Conservation (phyloP, 306 rosid species). For the Prunus davidiana region DNA sequence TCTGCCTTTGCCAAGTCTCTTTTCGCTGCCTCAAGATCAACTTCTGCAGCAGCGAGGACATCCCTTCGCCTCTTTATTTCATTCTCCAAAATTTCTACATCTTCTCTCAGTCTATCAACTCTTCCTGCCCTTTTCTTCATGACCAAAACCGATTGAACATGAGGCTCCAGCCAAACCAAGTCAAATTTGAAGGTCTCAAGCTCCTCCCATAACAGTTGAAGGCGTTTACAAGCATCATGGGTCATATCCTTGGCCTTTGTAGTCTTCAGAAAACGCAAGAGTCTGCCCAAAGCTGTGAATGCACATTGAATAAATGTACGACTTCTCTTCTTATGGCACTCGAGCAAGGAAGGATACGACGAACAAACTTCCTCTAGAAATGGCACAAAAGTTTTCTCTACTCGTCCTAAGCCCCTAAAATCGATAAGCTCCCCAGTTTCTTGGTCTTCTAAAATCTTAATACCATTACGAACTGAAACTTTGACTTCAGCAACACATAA, state of each 20-base stretch:
- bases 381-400: not conserved
- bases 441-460: not conserved
- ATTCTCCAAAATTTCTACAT: not conserved
- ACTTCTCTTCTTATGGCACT: not conserved
- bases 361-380: conserved; percentile 5
- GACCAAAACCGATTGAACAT: not conserved
- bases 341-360: not conserved
- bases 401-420: not conserved
- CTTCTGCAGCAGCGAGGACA: not conserved
- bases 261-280: not conserved
- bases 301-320: not conserved
- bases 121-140: not conserved
- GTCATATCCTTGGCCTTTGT: not conserved
- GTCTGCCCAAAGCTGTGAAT: conserved; percentile 2
- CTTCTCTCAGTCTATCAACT: not conserved
- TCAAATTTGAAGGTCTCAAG: not conserved
- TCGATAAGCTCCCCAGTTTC: not conserved
- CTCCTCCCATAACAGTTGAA: not conserved
- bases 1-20: not conserved
- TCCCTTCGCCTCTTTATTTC: not conserved
- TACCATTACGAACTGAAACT: not conserved
- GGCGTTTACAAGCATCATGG: not conserved
- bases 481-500: not conserved
- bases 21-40: not conserved
- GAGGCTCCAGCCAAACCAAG: conserved; percentile 1